phyloP scores from a whole-genome alignment of 352 stramenopile genomes.

The Phytopythium helicoides region DNA sequence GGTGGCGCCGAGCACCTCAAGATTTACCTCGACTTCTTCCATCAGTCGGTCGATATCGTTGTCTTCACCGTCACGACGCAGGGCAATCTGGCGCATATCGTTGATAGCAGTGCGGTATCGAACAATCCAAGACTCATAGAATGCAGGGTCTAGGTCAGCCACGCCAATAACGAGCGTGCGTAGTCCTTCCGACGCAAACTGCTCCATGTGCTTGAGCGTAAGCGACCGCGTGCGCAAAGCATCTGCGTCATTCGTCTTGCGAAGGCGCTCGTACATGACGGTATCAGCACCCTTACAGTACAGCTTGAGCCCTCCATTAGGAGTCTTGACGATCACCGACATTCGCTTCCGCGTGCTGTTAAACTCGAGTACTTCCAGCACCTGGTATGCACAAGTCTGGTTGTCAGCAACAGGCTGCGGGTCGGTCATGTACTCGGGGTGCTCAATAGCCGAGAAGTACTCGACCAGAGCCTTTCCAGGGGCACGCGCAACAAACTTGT shows the following conservation, averaged over 20 bases:
- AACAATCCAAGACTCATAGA: constrained; percentile 68
- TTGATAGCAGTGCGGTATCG: constrained; percentile 76
- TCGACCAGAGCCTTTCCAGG: constrained; percentile 78
- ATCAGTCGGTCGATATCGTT: constrained; percentile 82
- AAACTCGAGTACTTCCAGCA: constrained; percentile 94
- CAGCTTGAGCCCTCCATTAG: constrained; percentile 54
- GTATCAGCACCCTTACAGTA: constrained; percentile 90
- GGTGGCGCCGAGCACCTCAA: constrained; percentile 89
- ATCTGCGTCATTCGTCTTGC: constrained; percentile 37
- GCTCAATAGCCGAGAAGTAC: constrained; percentile 58
- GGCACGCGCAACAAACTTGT: constrained; percentile 66
- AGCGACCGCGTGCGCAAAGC: constrained; percentile 53
- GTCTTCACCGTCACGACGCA: constrained; percentile 61
- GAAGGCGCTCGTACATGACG: constrained; percentile 86
- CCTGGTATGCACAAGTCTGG: constrained; percentile 55
- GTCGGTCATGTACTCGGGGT: constrained; percentile 23
- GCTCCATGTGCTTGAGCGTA: constrained; percentile 86
- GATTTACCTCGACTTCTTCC: constrained; percentile 85
- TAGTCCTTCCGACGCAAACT: constrained; percentile 86
- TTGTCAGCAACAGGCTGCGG: constrained; percentile 32
- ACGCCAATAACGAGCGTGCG: constrained; percentile 88
- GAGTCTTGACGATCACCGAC: constrained; percentile 86
- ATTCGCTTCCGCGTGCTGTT: constrained; percentile 96
- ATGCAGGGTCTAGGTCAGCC: constrained; percentile 46
- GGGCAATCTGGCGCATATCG: constrained; percentile 86